Base-by-base conservation (phyloP, 179 eudicot genomes). In the Spergularia azorica region DNA sequence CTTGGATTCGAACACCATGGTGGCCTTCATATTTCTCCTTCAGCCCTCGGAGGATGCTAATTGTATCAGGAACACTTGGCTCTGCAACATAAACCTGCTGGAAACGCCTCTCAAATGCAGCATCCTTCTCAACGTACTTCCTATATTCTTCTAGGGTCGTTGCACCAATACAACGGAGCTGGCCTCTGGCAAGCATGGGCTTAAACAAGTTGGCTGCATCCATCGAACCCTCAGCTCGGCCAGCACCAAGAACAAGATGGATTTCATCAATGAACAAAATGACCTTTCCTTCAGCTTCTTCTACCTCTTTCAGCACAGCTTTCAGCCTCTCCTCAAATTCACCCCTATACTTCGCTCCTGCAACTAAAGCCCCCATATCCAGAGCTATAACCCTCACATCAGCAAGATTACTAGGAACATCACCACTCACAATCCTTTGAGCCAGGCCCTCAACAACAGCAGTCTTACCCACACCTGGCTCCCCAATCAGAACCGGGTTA, bases 61-160 rank as follows among this genome's bases (percentile, higher is more conserved):
- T 67, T 0, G 97, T 93, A 56, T 93, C 98, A 26, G 81, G 72
- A 48, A 93, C 89, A 76, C 98, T 93, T 0, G 97, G 98, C 75
- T 93, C 98, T 64, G 95, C 97, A 54, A 93, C 93, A 83, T 90
- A 89, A 36, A 93, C 97, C 77, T 93, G 96, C 82, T 93, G 97
- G 80, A 93, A 93, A 55, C 93, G 90, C 73, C 97, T 83, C 84
- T 91, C 97, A 6, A 93, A 91, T 1, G 97, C 96, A 32, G 93
- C 92, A 83, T 93, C 97, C 72, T 93, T 93, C 83, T 91, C 96
- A 14, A 93, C 92, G 72, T 92, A 91, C 70, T 89, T 89, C 69
- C 92, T 80, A 43, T 93, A 93, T 83, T 93, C 97, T 64, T 89
- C 92, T 13, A 93, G 82, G 16, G 97, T 93, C 9, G 96, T 93